Base-by-base conservation (phyloP, 2,329 filamentous ascomycete species). In the Colletotrichum sp. region DNA sequence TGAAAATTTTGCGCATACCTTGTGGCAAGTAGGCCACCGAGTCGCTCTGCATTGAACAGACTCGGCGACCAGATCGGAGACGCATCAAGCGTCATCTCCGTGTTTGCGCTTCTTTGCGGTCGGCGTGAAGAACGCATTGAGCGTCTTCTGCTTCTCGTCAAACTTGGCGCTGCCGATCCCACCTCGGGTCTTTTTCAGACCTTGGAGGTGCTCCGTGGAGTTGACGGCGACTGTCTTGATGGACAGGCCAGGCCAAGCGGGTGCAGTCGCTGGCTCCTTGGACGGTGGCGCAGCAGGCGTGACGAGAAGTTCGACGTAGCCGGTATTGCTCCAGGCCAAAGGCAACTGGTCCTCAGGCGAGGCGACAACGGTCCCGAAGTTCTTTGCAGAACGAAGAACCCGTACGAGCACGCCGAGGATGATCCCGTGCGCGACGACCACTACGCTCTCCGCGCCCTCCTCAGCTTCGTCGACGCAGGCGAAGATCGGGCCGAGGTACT, bases 361-460 rank as follows among this genome's bases (percentile, higher is more conserved):
- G 1, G 79, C 77, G 26, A 70, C 72, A 7, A 78, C 74, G 10
- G 55, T n/a, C 5, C 75, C 79, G 30, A 81, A 72, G 4, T 75
- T 77, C 10, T 77, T 67, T 16, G 69, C 48, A 26, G 76, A 72
- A 5, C 73, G 72, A 2, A 79, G 69, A 3, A 95, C 87, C 71
- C 89, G 88, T 89, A 94, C 93, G 0, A 98, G 84, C 36, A 92
- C 89, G 3, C 91, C 92, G 4, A 98, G 89, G 55, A 98, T 92
- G 76, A 98, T 93, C 18, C 96, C 96, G 80, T 98, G 96, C 3
- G 96, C 94, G 5, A 98, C 94, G 16, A 98, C 85, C 2, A 92
- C 93, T 15, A 95, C 86, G 30, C 74, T 77, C 21, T 78, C 67
- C 15, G 57, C 21, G 2, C 28, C 30, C 2, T 57, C 55, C 12